Conservation (phyloP, 257 asterid species). For the Leonotis leonurus region DNA sequence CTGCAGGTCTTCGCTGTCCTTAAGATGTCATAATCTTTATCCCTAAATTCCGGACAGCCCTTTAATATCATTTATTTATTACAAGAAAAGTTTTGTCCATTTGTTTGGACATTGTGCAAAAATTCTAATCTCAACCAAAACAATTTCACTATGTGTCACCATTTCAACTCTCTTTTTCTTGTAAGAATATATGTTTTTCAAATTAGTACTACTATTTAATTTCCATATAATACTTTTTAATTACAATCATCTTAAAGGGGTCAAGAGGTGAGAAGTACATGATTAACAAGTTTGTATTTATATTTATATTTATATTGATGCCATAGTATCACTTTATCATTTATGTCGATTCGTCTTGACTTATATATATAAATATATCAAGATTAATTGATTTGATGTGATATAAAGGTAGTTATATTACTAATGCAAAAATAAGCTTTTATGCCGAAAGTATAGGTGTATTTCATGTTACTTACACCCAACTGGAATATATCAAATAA, state of each 20-base stretch:
- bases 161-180: conserved; percentile 11
- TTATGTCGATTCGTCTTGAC: too few species aligned
- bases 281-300: conserved; percentile 10
- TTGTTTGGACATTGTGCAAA: conserved; percentile 57
- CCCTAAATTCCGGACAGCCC: conserved; percentile 77
- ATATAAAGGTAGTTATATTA: too few species aligned
- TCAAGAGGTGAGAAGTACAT: background rate
- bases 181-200: background rate
- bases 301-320: too few species aligned
- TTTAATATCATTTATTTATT: too few species aligned
- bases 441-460: too few species aligned
- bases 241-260: background rate
- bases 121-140: conserved; percentile 49
- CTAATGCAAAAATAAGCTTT: too few species aligned
- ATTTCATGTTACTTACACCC: too few species aligned
- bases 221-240: background rate
- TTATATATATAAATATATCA: too few species aligned
- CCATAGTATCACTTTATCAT: too few species aligned
- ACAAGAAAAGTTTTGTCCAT: conserved; percentile 42
- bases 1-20: too few species aligned
- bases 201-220: background rate
- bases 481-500: too few species aligned
- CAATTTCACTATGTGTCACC: conserved; percentile 47
- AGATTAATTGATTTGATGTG: too few species aligned
- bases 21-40: conserved; percentile 36